Percentiles rank a stretch among this genome's conserved stretches.
Conservation (phyloP, 2,329 filamentous ascomycete species). For the Elsinoe perseae region DNA sequence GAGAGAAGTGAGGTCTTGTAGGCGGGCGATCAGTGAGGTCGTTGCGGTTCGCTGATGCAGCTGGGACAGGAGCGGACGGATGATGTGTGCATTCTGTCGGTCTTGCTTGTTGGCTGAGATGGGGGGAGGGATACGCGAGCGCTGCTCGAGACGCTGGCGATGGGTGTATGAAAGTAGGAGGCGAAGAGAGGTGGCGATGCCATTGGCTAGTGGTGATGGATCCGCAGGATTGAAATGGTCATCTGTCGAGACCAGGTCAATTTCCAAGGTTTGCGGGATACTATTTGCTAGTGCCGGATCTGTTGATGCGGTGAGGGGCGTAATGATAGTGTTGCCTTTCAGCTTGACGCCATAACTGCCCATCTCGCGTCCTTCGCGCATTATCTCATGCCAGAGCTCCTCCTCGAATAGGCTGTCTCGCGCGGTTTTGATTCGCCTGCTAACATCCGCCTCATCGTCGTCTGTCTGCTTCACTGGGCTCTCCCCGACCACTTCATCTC, state of each 20-base stretch:
- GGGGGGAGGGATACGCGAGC: constrained; percentile 57
- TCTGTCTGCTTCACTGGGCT: constrained; percentile 33
- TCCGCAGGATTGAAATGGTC: constrained; percentile 19
- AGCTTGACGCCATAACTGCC: constrained; percentile 62
- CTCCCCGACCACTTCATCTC: constrained; percentile 51
- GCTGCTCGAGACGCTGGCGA: constrained; percentile 61
- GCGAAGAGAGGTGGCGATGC: constrained; percentile 59
- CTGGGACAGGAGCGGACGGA: constrained; percentile 51
- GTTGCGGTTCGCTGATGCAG: constrained; percentile 42
- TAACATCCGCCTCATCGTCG: constrained; percentile 52
- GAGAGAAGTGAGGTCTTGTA: constrained; percentile 20
- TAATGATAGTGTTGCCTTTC: constrained; percentile 40
- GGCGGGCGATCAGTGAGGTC: constrained; percentile 30
- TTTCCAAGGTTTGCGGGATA: constrained; percentile 27
- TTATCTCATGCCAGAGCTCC: constrained; percentile 85
- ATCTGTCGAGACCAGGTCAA: constrained; percentile 60
- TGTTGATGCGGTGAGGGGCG: constrained; percentile 19
- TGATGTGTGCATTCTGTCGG: constrained; percentile 47
- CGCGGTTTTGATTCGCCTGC: constrained; percentile 63
- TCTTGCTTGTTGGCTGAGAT: constrained; percentile 44
- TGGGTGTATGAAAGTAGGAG: constrained; percentile 75
- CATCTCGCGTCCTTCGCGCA: constrained; percentile 68
- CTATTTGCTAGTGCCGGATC: not conserved
- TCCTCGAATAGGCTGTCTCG: constrained; percentile 73
- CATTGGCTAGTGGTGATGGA: constrained; percentile 45